Base-by-base conservation (phyloP, 2,329 filamentous ascomycete genomes). In the Chaetomiaceae sp. region DNA sequence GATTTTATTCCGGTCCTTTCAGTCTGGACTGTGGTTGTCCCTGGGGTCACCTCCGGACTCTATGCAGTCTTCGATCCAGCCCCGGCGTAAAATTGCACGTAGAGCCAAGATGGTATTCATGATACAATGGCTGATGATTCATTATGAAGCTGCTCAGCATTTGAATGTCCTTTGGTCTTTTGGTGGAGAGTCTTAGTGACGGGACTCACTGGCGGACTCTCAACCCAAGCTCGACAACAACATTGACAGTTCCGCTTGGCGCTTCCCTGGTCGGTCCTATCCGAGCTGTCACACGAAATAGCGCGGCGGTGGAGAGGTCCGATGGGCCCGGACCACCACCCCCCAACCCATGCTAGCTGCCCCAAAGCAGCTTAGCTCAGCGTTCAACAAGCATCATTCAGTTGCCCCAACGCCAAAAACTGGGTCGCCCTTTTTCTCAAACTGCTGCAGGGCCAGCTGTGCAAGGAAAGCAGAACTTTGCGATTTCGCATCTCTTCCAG, bases 361-460 rank as follows among this genome's bases (percentile, higher is more conserved):
- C 55, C 48, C 48, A 52, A 59, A 59, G n/a, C 6, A 51, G 60
- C 51, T 46, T 62, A 59, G 60, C 47, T 32, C 42, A n/a, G 38
- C 18, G 41, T 61, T 62, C 60, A 62, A 64, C 60, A 62, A 64
- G 60, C 57, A 60, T 56, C 55, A 57, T 53, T 51, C 49, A 45
- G 52, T 37, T 59, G 41, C 59, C 61, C 61, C 62, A 64, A 64
- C 62, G 59, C 59, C 59, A 56, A 65, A 63, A 62, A 56, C 50
- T 56, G 59, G 52, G 54, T 20, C 53, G 47, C 40, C 52, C 54
- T 50, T 60, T 57, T 59, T 58, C 58, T 56, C 55, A 38, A 45
- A 56, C 45, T 34, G 50, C 38, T 40, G 34, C 38, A 43, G 38
- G 52, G 44, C 18, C 47, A 54, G 50, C 46, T 51, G 43, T 47